phyloP scores from a whole-genome alignment of 1,284 basidiomycete species.

The Phylloporus sp. region DNA sequence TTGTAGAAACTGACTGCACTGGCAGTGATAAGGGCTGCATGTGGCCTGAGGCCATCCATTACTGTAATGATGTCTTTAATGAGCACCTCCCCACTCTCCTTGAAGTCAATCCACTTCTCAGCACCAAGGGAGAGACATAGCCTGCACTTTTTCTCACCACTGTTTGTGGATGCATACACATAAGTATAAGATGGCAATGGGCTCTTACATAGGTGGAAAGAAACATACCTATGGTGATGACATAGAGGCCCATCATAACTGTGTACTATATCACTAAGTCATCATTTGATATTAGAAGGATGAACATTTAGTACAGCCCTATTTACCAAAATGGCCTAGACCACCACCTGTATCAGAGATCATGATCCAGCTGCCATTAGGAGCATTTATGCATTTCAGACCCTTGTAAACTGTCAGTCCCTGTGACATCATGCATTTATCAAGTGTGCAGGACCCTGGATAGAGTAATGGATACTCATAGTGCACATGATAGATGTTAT shows the following conservation, averaged over 20 bases:
- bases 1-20: slow-evolving; percentile 40
- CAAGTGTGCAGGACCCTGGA: neutral
- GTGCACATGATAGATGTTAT: slow-evolving; percentile 74
- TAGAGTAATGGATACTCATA: slow-evolving; percentile 36
- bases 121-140: slow-evolving; percentile 66
- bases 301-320: neutral
- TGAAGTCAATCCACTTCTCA: slow-evolving; percentile 75
- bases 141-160: slow-evolving; percentile 65
- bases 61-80: slow-evolving; percentile 56
- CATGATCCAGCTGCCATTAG: slow-evolving; percentile 81
- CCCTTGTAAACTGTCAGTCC: slow-evolving; percentile 86
- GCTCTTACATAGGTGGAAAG: neutral
- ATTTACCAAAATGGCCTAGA: slow-evolving; percentile 61
- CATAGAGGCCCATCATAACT: slow-evolving; percentile 63
- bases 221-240: slow-evolving; percentile 65
- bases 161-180: slow-evolving; percentile 44
- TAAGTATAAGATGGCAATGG: neutral
- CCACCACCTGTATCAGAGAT: slow-evolving; percentile 82
- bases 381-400: slow-evolving; percentile 73
- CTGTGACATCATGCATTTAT: slow-evolving; percentile 33
- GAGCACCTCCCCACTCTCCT: slow-evolving; percentile 48
- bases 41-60: slow-evolving; percentile 66
- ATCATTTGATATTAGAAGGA: neutral
- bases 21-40: slow-evolving; percentile 64
- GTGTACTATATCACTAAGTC: slow-evolving; percentile 67